Evolutionary conservation across 75 land plant species (phyloP).

Genomic region (Isoetes taiwanensis): DNA sequence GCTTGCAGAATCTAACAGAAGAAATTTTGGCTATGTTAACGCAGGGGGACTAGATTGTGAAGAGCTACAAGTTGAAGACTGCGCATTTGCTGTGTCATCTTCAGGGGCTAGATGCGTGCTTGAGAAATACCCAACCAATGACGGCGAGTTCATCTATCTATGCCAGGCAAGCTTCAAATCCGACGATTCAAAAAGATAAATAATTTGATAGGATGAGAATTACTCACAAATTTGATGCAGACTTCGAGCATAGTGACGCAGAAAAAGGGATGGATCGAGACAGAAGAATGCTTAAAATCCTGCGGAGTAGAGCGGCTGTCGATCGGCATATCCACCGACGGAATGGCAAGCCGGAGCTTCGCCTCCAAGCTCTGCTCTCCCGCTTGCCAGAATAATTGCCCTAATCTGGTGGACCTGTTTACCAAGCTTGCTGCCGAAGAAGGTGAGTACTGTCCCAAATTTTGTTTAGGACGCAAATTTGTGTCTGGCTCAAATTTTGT

Average conservation of each 20-base stretch:
- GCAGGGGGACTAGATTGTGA: too few species aligned
- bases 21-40: too few species aligned
- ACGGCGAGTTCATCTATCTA: too few species aligned
- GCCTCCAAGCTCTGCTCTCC: slow-evolving; percentile 43
- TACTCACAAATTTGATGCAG: slow-evolving; percentile 31
- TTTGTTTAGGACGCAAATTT: too few species aligned
- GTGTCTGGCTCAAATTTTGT: too few species aligned
- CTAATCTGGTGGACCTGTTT: slow-evolving; percentile 61
- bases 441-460: too few species aligned
- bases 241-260: too few species aligned
- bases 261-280: slow-evolving; percentile 54
- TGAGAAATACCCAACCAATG: too few species aligned
- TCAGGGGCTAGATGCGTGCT: slow-evolving; percentile 37
- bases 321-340: slow-evolving; percentile 53
- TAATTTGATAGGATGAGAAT: background rate
- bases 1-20: too few species aligned
- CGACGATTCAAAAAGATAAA: too few species aligned
- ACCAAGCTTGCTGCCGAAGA: slow-evolving; percentile 61
- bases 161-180: too few species aligned
- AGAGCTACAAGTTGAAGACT: slow-evolving; percentile 22
- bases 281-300: slow-evolving; percentile 35
- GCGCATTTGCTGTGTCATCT: slow-evolving; percentile 52
- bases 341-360: slow-evolving; percentile 32
- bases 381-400: slow-evolving; percentile 42
- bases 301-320: slow-evolving; percentile 50